A percentile compares a stretch with the other conserved stretches of the same genome.
Conservation (phyloP, 176 grass and related monocot genomes). For the Pharus latifolius region DNA sequence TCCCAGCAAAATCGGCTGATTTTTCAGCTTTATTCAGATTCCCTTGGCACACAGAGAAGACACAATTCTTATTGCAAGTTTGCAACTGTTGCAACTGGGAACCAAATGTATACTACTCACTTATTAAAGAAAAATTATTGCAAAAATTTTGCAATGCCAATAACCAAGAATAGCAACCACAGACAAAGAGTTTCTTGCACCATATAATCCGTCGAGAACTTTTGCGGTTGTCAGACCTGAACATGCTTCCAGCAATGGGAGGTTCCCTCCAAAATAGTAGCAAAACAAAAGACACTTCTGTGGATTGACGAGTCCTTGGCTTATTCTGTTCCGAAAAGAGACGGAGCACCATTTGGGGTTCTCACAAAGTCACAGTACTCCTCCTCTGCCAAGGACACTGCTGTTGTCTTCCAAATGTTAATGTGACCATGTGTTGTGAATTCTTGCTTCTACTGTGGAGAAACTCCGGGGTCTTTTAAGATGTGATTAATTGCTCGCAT, state of each 20-base stretch:
- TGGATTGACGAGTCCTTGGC: neutral
- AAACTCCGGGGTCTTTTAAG: too few species aligned
- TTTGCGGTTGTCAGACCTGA: too few species aligned
- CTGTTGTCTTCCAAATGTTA: too few species aligned
- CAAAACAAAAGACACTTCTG: neutral
- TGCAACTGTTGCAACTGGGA: too few species aligned
- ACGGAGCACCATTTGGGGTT: too few species aligned
- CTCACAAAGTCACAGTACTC: too few species aligned
- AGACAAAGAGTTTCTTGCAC: neutral
- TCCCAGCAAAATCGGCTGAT: too few species aligned
- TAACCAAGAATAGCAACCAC: neutral
- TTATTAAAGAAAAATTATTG: neutral
- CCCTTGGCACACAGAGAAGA: neutral
- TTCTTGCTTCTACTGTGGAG: too few species aligned
- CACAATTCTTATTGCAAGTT: too few species aligned
- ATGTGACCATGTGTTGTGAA: too few species aligned
- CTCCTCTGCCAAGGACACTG: too few species aligned
- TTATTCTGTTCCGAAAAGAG: conserved; percentile 26
- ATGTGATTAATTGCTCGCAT: too few species aligned
- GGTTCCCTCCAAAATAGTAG: neutral
- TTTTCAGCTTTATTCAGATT: neutral
- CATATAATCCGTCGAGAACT: neutral
- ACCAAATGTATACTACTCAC: neutral
- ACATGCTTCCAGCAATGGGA: neutral
- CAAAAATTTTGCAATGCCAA: neutral